These are phyloP conservation scores for Ustulina deusta DNA, from an alignment of 2,329 filamentous ascomycete genomes.

Conservation along the genomic window DNA sequence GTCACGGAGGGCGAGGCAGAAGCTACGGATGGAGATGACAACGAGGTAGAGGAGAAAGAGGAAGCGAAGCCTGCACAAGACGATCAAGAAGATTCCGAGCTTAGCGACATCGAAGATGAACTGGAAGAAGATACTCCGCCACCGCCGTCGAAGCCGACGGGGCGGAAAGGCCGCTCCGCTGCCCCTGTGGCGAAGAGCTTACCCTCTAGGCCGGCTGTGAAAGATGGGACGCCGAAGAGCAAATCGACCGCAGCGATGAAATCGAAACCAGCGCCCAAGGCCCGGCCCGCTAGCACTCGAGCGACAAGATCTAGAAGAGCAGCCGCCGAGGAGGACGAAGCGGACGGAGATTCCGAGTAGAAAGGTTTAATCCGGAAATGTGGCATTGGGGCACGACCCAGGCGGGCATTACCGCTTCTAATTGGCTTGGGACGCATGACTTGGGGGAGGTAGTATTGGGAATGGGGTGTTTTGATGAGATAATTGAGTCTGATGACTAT, in stretches of 20 bases:
- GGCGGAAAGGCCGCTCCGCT: slow-evolving; percentile 45
- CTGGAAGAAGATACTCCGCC: slow-evolving; percentile 39
- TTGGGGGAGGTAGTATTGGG: neutral
- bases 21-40: slow-evolving; percentile 41
- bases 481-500: slow-evolving; percentile 34
- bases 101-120: slow-evolving; percentile 42
- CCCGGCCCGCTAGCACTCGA: slow-evolving; percentile 44
- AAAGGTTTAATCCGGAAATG: neutral
- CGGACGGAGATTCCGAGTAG: slow-evolving; percentile 39
- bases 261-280: slow-evolving; percentile 40
- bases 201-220: slow-evolving; percentile 47
- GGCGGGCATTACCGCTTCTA: neutral
- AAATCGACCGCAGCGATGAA: slow-evolving; percentile 44
- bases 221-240: slow-evolving; percentile 42
- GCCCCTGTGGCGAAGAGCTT: slow-evolving; percentile 44
- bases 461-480: slow-evolving; percentile 31
- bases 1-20: slow-evolving; percentile 41
- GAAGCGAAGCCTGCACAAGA: slow-evolving; percentile 24
- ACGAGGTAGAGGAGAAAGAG: slow-evolving; percentile 40
- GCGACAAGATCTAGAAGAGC: slow-evolving; percentile 46
- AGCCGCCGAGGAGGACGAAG: slow-evolving; percentile 41
- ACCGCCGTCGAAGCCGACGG: slow-evolving; percentile 43
- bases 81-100: slow-evolving; percentile 40
- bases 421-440: neutral
- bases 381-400: neutral